Conservation (phyloP, 2,329 filamentous ascomycete species). For the Exutisphaerella laricina region DNA sequence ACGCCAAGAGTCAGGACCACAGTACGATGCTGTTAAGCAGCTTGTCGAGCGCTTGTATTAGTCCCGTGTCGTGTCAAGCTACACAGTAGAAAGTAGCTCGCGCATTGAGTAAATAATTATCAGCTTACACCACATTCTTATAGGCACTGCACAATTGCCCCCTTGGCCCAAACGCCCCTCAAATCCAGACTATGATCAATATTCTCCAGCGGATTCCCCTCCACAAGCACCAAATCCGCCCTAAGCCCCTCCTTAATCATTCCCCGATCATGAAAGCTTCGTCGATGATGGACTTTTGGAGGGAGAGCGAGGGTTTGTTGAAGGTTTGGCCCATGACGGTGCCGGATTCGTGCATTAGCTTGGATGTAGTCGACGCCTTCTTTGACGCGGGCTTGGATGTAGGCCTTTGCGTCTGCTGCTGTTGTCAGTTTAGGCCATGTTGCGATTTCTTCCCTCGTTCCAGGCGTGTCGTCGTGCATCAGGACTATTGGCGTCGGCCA, state of each 20-base stretch:
- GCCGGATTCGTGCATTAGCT: slow-evolving; percentile 49
- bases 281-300: slow-evolving; percentile 44
- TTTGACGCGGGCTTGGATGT: slow-evolving; percentile 37
- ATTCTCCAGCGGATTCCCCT: slow-evolving; percentile 40
- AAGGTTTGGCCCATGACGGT: slow-evolving; percentile 36
- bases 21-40: slow-evolving; percentile 40
- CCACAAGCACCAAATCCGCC: slow-evolving; percentile 42
- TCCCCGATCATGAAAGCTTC: slow-evolving; percentile 41
- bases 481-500: slow-evolving; percentile 46
- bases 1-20: slow-evolving; percentile 37
- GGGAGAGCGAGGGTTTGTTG: slow-evolving; percentile 37
- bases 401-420: slow-evolving; percentile 39
- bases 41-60: slow-evolving; percentile 42
- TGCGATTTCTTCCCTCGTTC: slow-evolving; percentile 38
- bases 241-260: slow-evolving; percentile 36
- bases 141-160: slow-evolving; percentile 22
- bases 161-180: slow-evolving; percentile 42
- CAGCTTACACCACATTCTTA: slow-evolving; percentile 1
- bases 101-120: too few relatives aligned
- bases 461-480: slow-evolving; percentile 33
- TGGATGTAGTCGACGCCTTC: slow-evolving; percentile 46
- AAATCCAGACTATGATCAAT: slow-evolving; percentile 40
- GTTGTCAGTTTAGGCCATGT: slow-evolving; percentile 46
- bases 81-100: too few relatives aligned
- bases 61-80: too few relatives aligned